Evolutionary conservation across 2,329 filamentous ascomycete species (phyloP), one percentile per base, ranked within the genome.

Genomic region (Aspergillus arachidicola): DNA sequence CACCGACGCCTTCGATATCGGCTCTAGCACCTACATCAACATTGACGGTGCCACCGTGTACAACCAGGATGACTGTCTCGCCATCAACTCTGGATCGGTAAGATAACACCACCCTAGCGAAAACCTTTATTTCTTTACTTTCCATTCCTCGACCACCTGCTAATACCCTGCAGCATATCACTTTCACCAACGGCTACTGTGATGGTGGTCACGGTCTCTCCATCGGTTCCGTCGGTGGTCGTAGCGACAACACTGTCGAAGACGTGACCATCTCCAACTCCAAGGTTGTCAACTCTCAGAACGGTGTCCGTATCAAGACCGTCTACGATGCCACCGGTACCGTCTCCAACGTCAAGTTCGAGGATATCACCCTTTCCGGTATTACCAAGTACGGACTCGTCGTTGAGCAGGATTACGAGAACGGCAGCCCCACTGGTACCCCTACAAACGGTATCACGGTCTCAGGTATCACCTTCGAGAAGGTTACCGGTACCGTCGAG

Each of bases 31-130:
- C 26, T 79, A 79, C 46, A 78, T 88, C 28, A 81, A 78, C 62
- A 87, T 88, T 64, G 79, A 78, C 21, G 82, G 82, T 43, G 84
- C 84, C 46, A 80, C 78, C 38, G 80, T 88, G 60, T 81, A 85
- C 72, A 88, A 88, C 78, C 86, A 88, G 75, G 86, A 88, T 63
- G 86, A 88, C 70, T 88, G 86, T 67, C 78, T 88, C 9, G 85
- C 86, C 30, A 72, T 86, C 64, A 88, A 87, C 77, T 86, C 83
- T 2, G 83, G 82, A 30, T 68, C 71, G 48, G 72, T 75, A 63
- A 34, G 67, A 12, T 7, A 50, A 19, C 38, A 16, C 7, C 28
- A 4, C 16, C 10, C 21, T n/a, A 19, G 32, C 3, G 12, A 6
- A 12, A 50, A 1, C 26, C 23, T 26, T 26, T 26, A 26, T 26